Percentiles rank a stretch among this genome's conserved stretches.
phyloP scores from a whole-genome alignment of 768 basidiomycete genomes.

The Suillus subluteus region DNA sequence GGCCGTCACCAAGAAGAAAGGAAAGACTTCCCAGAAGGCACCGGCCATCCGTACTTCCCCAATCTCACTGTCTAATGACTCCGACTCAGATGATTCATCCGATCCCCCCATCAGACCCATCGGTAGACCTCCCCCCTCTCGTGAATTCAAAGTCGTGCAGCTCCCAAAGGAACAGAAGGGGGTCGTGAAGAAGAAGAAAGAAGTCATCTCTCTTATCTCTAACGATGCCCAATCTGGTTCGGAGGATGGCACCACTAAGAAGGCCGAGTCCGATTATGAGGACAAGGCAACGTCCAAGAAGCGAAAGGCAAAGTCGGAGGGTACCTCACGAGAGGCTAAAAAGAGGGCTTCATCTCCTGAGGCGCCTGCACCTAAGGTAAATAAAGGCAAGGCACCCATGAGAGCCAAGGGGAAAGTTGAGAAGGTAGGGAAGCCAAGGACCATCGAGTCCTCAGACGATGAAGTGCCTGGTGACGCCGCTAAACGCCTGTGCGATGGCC shows the following conservation, averaged over 20 bases:
- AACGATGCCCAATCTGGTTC: not conserved
- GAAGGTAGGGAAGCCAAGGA: not conserved
- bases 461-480: not conserved
- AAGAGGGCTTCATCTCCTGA: not conserved
- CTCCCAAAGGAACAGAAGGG: not conserved
- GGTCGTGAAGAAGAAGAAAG: not conserved
- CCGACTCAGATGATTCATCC: not conserved
- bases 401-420: not conserved
- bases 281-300: not conserved
- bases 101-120: too few relatives aligned
- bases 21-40: too few relatives aligned
- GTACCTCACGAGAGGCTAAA: not conserved
- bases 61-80: not conserved
- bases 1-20: not conserved
- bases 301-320: not conserved
- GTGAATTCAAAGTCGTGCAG: not conserved
- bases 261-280: not conserved
- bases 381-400: not conserved
- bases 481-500: not conserved
- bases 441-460: not conserved
- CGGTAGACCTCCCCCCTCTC: not conserved
- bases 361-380: not conserved
- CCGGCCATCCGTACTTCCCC: too few relatives aligned
- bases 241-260: not conserved
- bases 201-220: not conserved